These are phyloP conservation scores for Huntiella decipiens DNA, from an alignment of 2,329 filamentous ascomycete genomes.

Conservation along the genomic window DNA sequence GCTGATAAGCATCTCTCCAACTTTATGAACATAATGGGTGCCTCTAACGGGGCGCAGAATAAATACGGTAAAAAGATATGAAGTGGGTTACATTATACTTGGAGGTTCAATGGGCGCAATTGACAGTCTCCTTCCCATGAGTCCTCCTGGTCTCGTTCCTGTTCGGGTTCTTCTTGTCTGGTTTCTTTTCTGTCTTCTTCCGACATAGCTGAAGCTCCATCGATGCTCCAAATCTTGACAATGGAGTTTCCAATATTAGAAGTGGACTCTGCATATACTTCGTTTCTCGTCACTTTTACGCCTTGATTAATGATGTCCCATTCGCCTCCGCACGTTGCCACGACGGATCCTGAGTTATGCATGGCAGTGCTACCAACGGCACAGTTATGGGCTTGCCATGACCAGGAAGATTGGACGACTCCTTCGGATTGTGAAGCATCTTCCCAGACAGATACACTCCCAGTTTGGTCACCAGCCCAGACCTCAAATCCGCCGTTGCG, in stretches of 20 bases:
- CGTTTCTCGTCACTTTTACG: neutral
- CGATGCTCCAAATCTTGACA: constrained; percentile 10
- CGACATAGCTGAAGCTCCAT: neutral
- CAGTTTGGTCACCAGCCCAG: constrained; percentile 39
- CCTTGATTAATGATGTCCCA: constrained; percentile 22
- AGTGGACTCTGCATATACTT: neutral
- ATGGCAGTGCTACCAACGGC: constrained; percentile 31
- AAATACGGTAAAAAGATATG: too few species aligned
- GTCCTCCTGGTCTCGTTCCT: neutral
- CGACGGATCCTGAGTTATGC: constrained; percentile 35
- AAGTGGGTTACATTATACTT: neutral
- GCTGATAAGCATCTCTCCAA: constrained; percentile 15
- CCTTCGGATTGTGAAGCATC: constrained; percentile 30
- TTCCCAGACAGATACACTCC: constrained; percentile 39
- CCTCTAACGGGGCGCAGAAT: neutral
- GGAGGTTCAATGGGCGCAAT: neutral
- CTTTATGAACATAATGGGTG: constrained; percentile 12
- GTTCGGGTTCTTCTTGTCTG: neutral
- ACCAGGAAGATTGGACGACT: constrained; percentile 26
- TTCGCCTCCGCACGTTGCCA: constrained; percentile 36
- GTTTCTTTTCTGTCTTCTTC: too few species aligned
- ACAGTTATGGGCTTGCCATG: constrained; percentile 28
- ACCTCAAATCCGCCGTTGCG: constrained; percentile 30
- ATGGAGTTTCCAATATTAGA: constrained; percentile 4
- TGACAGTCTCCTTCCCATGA: neutral